Base-by-base conservation (phyloP, 2,329 filamentous ascomycete genomes). In the Monosporascus sp. region DNA sequence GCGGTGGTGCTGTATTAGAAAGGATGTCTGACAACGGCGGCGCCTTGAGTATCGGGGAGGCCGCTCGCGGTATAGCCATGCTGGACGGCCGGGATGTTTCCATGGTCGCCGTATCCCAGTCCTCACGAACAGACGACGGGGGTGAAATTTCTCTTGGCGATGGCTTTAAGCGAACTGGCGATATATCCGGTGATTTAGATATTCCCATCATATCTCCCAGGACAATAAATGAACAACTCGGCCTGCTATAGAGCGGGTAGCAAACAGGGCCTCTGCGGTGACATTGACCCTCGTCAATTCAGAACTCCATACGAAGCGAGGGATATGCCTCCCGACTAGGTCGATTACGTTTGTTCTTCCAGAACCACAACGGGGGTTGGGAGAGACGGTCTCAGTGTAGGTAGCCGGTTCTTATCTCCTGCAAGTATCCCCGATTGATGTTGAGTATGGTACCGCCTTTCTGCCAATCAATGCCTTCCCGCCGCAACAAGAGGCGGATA, bases 21-120 rank as follows among this genome's bases (percentile, higher is more conserved):
- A 99, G 81, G 27, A 99, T 95, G 63, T 97, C 93, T 54, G 86
- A 81, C 48, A 99, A 77, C 31, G 90, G 88, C 44, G 90, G 93
- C 27, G 73, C 75, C 59, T 68, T 71, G 50, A 68, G 67, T 44
- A 70, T 67, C 43, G 73, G 72, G 41, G 75, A 76, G 46, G 60
- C 59, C 18, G 65, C 63, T 45, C 66, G 61, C 22, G 74, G 68
- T 52, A 76, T 72, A 50, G 73, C 71, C 66, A 75, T 67, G 65
- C 79, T 82, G 43, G 71, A 60, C 15, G 77, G 79, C 52, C 79
- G 72, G 6, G 80, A 81, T 22, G 70, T 63, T 37, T 74, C 66
- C 71, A 77, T 78, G 63, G 72, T 71, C 58, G 72, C 67, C 56
- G 65, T 59, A 65, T 72, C 72, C 60, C 68, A 73, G 62, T 74